phyloP scores from a whole-genome alignment of 2,329 filamentous ascomycete genomes.

The Neopestalotiopsis sp. region DNA sequence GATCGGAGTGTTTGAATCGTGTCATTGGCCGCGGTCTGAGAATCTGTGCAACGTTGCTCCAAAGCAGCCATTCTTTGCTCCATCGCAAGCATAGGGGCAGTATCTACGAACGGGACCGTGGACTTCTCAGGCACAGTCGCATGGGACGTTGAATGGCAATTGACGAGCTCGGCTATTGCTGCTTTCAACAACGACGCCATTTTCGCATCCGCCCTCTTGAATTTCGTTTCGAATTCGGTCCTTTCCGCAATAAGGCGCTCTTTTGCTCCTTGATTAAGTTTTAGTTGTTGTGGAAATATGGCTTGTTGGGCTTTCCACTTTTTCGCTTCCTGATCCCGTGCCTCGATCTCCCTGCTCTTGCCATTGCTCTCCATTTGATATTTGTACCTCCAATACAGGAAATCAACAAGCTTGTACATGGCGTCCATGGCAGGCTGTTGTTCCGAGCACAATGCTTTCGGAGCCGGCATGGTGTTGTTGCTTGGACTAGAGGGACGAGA shows the following conservation, averaged over 20 bases:
- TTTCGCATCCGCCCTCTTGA: neutral
- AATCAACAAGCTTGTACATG: constrained; percentile 23
- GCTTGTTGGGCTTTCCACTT: neutral
- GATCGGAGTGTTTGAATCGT: constrained; percentile 24
- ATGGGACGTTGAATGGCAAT: neutral
- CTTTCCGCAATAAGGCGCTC: neutral
- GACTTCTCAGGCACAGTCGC: neutral
- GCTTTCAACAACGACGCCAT: neutral
- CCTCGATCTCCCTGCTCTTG: constrained; percentile 14
- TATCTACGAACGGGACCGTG: constrained; percentile 17
- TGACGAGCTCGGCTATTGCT: neutral
- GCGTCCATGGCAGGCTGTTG: constrained; percentile 30
- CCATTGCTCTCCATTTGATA: constrained; percentile 21
- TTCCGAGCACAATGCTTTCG: constrained; percentile 28
- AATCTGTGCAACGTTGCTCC: constrained; percentile 24
- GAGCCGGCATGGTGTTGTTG: constrained; percentile 1
- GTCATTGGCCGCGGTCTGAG: constrained; percentile 15
- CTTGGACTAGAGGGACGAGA: neutral
- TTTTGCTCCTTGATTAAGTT: constrained; percentile 1
- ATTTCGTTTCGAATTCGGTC: neutral
- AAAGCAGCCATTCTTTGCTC: constrained; percentile 30
- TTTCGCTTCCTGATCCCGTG: constrained; percentile 1
- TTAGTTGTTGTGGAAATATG: neutral
- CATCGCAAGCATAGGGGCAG: constrained; percentile 23
- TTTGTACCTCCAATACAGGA: constrained; percentile 19